phyloP scores from a whole-genome alignment of 2,329 filamentous ascomycete species.

The Sporothrix pallida region DNA sequence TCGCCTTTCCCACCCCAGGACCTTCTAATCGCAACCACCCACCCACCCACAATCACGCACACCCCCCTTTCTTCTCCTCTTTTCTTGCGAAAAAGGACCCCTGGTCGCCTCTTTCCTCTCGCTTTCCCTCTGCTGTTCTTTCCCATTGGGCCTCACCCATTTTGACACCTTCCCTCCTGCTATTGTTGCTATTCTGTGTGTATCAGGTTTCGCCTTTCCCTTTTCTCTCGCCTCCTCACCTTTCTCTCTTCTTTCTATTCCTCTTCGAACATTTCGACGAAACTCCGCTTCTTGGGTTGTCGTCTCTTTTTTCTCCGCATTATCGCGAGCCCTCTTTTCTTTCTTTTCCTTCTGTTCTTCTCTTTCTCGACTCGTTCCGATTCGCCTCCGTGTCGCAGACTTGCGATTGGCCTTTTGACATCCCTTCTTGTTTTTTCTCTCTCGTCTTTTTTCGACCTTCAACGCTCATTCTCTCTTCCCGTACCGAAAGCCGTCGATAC shows the following conservation, averaged over 20 bases:
- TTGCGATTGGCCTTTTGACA: conserved; percentile 24
- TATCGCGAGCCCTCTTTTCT: conserved; percentile 1
- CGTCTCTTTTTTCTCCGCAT: neutral
- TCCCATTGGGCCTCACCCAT: conserved; percentile 31
- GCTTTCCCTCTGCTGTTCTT: conserved; percentile 25
- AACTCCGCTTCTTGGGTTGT: conserved; percentile 22
- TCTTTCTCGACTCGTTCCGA: conserved; percentile 5
- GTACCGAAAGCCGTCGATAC: neutral
- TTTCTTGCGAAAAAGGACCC: conserved; percentile 17
- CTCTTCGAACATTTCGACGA: conserved; percentile 12
- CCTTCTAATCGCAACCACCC: conserved; percentile 25
- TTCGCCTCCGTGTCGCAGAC: conserved; percentile 10
- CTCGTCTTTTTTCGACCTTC: neutral
- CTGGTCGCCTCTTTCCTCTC: conserved; percentile 16
- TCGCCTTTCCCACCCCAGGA: conserved; percentile 13
- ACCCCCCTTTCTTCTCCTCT: conserved; percentile 24
- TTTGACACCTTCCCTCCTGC: conserved; percentile 32
- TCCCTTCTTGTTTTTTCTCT: conserved; percentile 14
- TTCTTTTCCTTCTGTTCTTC: neutral
- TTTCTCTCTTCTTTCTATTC: conserved; percentile 20
- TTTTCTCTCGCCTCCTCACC: conserved; percentile 5
- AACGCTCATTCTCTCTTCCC: neutral
- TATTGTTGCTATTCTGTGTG: conserved; percentile 30
- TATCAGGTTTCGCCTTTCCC: conserved; percentile 21
- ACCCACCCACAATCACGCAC: conserved; percentile 22